Evolutionary conservation across 768 basidiomycete species (phyloP).

Genomic region (Termitomyces eurrhizus): DNA sequence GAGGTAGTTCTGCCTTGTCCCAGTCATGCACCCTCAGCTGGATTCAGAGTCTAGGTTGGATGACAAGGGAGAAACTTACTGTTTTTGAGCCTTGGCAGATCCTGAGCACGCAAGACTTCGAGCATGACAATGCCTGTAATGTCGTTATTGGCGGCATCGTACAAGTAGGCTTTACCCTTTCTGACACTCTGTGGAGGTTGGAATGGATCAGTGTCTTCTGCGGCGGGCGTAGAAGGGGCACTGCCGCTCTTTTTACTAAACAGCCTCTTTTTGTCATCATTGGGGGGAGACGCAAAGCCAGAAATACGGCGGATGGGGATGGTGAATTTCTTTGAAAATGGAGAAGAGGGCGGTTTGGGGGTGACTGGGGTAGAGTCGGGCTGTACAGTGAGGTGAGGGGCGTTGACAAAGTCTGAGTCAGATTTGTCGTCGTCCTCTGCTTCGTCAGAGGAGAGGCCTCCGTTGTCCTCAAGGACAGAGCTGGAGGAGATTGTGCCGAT

Average conservation of each 20-base stretch:
- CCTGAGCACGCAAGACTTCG: conserved; percentile 80
- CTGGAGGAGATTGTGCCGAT: conserved; percentile 79
- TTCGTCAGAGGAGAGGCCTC: conserved; percentile 55
- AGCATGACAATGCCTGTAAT: conserved; percentile 94
- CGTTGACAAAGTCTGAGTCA: background rate
- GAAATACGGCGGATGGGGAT: background rate
- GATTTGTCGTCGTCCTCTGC: conserved; percentile 25
- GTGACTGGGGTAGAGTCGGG: background rate
- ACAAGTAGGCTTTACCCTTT: conserved; percentile 39
- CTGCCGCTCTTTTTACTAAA: background rate
- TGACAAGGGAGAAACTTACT: conserved; percentile 37
- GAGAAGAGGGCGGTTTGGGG: background rate
- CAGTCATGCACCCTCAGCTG: conserved; percentile 89
- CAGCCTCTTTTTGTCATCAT: background rate
- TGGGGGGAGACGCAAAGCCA: background rate
- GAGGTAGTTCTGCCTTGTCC: conserved; percentile 92
- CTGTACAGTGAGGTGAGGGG: conserved; percentile 4
- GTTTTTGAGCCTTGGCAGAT: conserved; percentile 83
- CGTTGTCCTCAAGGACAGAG: conserved; percentile 72
- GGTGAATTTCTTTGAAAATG: background rate
- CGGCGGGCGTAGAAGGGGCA: background rate
- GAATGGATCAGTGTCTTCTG: background rate
- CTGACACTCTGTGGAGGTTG: too few relatives aligned
- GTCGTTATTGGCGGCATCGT: conserved; percentile 61
- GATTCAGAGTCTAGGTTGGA: conserved; percentile 23